Evolutionary conservation across 1,139 yeast species (phyloP), one percentile per base, ranked within the genome.

Genomic region (Lodderomyces margitis): DNA sequence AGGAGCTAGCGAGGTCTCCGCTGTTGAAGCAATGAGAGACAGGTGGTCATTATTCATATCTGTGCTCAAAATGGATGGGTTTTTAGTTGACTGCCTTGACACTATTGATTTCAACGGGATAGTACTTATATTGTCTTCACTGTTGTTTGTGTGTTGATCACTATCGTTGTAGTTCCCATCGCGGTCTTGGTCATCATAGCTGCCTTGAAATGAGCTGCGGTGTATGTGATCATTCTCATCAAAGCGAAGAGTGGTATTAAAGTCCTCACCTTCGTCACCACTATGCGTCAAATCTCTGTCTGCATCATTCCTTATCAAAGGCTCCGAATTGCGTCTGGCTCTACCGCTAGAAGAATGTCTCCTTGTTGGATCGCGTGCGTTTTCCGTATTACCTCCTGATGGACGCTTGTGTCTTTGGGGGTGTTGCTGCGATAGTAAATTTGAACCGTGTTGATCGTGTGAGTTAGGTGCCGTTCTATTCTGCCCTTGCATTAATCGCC

Each of bases 1-100:
- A 4, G 76, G 75, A 2, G 76, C 73, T n/a, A 75, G 56, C 10
- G 81, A 75, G 0, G 83, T 77, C 44, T 75, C 76, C 1, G 78
- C 73, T 0, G 82, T 76, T 2, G 80, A 73, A 1, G 78, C 74
- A 45, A 66, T 67, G 21, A 64, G 54, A 50, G 75, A 52, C 57
- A 61, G 42, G 54, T 53, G 52, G 59, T 70, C 78, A 2, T 68
- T 48, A 56, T 66, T 49, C 52, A 62, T 47, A 56, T 72, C 58
- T 62, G 27, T 19, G 64, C 81, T 70, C 38, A 71, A 54, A 3
- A 72, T 65, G 7, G 74, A 68, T 0, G 77, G 74, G 2, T 73
- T 54, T 41, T 64, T 63, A 5, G 76, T 71, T n/a, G 75, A 68
- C 27, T 80, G 78, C 2, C 66, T 56, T 2, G 81, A 75, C 17